Evolutionary conservation across 108 stramenopile genomes (phyloP).

Genomic region (Nannochloropsis gaditana): DNA sequence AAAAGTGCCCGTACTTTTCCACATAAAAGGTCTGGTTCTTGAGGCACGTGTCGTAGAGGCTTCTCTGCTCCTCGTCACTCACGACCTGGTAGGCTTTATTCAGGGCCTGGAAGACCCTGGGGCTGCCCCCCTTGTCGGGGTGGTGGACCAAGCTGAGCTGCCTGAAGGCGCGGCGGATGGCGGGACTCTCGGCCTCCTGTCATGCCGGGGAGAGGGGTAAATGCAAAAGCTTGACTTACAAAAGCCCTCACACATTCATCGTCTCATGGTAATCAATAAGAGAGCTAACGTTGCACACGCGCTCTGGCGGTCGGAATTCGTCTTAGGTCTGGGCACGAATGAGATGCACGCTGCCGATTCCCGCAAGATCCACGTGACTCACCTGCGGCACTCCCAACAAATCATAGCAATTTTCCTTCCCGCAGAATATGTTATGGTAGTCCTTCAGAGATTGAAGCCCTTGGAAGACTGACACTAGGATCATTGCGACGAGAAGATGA

Average conservation of each 20-base stretch:
- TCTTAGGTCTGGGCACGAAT: no score
- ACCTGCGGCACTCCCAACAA: slow-evolving; percentile 5
- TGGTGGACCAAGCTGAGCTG: slow-evolving; percentile 10
- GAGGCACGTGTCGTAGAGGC: neutral
- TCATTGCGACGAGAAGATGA: neutral
- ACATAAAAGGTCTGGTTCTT: slow-evolving; percentile 14
- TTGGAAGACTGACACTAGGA: neutral
- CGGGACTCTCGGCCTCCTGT: neutral
- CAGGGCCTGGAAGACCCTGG: slow-evolving; percentile 19
- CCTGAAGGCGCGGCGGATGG: neutral
- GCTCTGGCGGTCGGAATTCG: neutral
- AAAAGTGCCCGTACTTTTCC: slow-evolving; percentile 20
- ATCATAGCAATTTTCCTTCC: slow-evolving; percentile 11
- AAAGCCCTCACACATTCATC: neutral
- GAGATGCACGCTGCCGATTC: no score
- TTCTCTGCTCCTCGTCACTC: neutral
- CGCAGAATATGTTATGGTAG: neutral
- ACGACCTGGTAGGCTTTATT: slow-evolving; percentile 10
- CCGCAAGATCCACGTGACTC: neutral
- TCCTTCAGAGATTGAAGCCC: slow-evolving; percentile 3
- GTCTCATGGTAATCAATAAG: neutral
- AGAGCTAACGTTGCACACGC: neutral
- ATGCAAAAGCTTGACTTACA: neutral
- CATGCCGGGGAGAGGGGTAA: neutral
- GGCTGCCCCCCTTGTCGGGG: neutral